Percentiles rank a stretch among this genome's conserved stretches.
Evolutionary conservation across 2,329 filamentous ascomycete species (phyloP).

Genomic region (Monosporascus sp.): DNA sequence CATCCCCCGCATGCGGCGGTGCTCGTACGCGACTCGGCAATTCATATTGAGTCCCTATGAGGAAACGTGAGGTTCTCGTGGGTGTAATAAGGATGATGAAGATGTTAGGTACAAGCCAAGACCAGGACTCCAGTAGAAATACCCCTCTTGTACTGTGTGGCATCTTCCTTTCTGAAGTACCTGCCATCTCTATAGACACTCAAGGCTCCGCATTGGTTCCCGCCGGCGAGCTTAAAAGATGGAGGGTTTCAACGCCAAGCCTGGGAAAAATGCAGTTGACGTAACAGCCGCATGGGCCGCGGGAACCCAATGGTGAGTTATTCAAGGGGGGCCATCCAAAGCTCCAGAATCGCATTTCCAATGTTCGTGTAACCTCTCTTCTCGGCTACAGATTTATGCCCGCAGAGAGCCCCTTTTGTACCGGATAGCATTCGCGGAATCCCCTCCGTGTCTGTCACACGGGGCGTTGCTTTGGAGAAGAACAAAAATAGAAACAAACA

Average conservation of each 20-base stretch:
- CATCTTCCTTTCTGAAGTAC: too few species aligned
- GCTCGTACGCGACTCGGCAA: neutral
- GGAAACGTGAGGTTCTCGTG: neutral
- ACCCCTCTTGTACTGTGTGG: too few species aligned
- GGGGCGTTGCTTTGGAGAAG: slow-evolving; percentile 9
- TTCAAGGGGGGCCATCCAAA: slow-evolving; percentile 2
- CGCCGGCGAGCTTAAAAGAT: too few species aligned
- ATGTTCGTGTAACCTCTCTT: slow-evolving; percentile 15
- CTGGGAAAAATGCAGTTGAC: too few species aligned
- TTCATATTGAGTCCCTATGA: neutral
- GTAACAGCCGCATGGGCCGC: neutral
- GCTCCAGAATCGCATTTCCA: slow-evolving; percentile 4
- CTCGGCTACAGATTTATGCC: slow-evolving; percentile 1
- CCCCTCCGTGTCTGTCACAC: neutral
- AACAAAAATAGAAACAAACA: neutral
- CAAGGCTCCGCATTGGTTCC: too few species aligned
- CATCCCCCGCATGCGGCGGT: neutral
- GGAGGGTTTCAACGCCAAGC: too few species aligned
- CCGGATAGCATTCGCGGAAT: neutral
- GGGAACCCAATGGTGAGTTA: neutral
- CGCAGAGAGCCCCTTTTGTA: neutral
- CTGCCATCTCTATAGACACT: too few species aligned
- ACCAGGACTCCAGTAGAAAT: too few species aligned
- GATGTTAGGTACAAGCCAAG: too few species aligned
- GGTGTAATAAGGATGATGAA: too few species aligned